These are phyloP conservation scores for Cyclotella choctawhatcheeana DNA, from an alignment of 108 stramenopile genomes.

Conservation along the genomic window DNA sequence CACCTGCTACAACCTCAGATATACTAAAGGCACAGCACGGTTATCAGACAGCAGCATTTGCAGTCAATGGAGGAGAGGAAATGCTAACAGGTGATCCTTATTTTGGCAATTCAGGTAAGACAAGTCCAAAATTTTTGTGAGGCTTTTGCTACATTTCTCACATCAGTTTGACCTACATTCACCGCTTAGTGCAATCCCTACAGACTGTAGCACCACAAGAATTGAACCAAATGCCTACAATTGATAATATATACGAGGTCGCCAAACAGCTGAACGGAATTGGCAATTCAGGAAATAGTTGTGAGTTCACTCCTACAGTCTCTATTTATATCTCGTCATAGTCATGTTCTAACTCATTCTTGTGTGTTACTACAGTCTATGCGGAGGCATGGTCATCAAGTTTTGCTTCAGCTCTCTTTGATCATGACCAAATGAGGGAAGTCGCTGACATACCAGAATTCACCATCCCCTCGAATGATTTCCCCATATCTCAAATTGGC, in stretches of 20 bases:
- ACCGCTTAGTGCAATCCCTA: conserved; percentile 7
- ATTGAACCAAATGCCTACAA: conserved; percentile 22
- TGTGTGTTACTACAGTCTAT: background rate
- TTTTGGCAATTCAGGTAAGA: conserved; percentile 12
- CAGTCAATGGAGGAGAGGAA: conserved; percentile 20
- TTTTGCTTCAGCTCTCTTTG: conserved; percentile 28
- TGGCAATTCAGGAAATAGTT: conserved; percentile 24
- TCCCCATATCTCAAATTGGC: background rate
- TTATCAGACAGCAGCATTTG: conserved; percentile 31
- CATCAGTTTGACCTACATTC: background rate
- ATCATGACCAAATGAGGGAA: conserved; percentile 15
- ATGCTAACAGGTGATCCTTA: conserved; percentile 27
- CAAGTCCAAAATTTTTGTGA: too few relatives aligned
- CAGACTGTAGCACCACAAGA: background rate
- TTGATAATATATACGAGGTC: conserved; percentile 25
- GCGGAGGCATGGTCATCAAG: conserved; percentile 24
- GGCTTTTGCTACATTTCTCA: background rate
- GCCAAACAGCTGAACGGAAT: conserved; percentile 35
- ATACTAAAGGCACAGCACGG: background rate
- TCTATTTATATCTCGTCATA: background rate
- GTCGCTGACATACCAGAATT: conserved; percentile 26
- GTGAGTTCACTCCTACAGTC: background rate
- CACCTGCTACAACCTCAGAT: too few relatives aligned
- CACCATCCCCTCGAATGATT: conserved; percentile 6
- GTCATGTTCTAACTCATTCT: background rate